Evolutionary conservation across 768 basidiomycete genomes (phyloP).

Genomic region (Russula virescens): DNA sequence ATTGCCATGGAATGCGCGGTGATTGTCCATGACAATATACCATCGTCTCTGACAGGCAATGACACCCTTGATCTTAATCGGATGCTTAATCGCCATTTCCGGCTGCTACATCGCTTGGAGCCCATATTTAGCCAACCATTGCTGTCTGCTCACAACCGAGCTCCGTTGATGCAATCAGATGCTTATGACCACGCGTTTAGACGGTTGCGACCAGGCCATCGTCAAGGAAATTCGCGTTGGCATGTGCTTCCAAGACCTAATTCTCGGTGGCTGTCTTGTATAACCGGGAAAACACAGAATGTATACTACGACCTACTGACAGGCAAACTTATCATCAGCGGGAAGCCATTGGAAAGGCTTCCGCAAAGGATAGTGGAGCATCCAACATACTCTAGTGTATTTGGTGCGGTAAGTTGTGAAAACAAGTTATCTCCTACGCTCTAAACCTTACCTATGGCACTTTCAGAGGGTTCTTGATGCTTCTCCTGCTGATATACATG

Average conservation of each 20-base stretch:
- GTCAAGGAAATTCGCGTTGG: constrained; percentile 1
- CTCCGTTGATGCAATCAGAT: no score
- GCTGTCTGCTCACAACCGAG: no score
- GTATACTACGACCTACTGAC: neutral
- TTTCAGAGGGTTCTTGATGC: constrained; percentile 4
- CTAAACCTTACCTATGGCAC: neutral
- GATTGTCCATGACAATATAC: constrained; percentile 12
- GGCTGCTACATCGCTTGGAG: constrained; percentile 2
- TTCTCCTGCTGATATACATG: neutral
- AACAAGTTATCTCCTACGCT: neutral
- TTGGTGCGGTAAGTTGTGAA: constrained; percentile 1
- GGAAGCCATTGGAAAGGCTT: constrained; percentile 1
- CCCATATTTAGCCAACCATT: neutral
- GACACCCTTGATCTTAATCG: neutral
- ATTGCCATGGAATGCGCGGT: constrained; percentile 14
- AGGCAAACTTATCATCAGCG: constrained; percentile 4
- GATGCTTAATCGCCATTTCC: constrained; percentile 5
- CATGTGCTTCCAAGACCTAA: neutral
- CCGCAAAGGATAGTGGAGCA: constrained; percentile 1
- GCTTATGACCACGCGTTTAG: no score
- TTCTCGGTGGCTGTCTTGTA: constrained; percentile 9
- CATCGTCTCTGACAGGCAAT: neutral
- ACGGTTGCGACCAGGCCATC: no score
- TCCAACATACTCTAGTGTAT: neutral
- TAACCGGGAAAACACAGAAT: neutral